phyloP scores from a whole-genome alignment of 805 yeast species.

The Barnettozyma sucrosica region DNA sequence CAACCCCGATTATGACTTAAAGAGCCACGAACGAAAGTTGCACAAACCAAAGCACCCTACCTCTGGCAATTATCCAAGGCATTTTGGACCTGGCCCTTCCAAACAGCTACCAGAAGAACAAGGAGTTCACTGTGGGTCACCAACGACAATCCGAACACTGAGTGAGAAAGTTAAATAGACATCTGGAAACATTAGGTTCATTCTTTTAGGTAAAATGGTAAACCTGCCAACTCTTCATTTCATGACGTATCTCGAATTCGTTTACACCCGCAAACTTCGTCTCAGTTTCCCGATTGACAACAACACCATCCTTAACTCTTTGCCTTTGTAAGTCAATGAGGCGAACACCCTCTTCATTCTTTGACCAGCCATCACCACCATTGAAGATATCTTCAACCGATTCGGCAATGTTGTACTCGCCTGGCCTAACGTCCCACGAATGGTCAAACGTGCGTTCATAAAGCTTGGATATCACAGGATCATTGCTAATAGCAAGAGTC shows the following conservation, averaged over 20 bases:
- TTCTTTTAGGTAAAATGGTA: slow-evolving; percentile 2
- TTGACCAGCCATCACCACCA: slow-evolving; percentile 66
- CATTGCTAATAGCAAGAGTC: slow-evolving; percentile 26
- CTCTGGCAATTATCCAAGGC: slow-evolving; percentile 1
- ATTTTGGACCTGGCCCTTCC: not conserved
- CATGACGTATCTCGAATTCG: slow-evolving; percentile 14
- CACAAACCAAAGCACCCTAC: not conserved
- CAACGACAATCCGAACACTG: not conserved
- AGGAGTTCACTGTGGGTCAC: not conserved
- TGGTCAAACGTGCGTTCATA: slow-evolving; percentile 51
- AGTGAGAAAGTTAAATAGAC: not conserved
- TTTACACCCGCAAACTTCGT: slow-evolving; percentile 4
- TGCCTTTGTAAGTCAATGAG: slow-evolving; percentile 31
- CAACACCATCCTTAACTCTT: slow-evolving; percentile 3
- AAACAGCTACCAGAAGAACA: not conserved
- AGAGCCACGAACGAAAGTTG: not conserved
- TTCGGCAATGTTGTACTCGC: slow-evolving; percentile 60
- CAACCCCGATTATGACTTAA: slow-evolving; percentile 1
- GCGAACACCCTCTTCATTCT: slow-evolving; percentile 39
- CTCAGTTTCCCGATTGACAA: not conserved
- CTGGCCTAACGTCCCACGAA: slow-evolving; percentile 54
- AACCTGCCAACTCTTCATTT: slow-evolving; percentile 38
- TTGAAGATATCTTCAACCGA: slow-evolving; percentile 70
- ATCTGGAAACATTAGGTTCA: not conserved
- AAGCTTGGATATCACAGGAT: slow-evolving; percentile 45